These are phyloP conservation scores for Penicillium decumbens DNA, from an alignment of 2,329 filamentous ascomycete genomes.

Conservation along the genomic window DNA sequence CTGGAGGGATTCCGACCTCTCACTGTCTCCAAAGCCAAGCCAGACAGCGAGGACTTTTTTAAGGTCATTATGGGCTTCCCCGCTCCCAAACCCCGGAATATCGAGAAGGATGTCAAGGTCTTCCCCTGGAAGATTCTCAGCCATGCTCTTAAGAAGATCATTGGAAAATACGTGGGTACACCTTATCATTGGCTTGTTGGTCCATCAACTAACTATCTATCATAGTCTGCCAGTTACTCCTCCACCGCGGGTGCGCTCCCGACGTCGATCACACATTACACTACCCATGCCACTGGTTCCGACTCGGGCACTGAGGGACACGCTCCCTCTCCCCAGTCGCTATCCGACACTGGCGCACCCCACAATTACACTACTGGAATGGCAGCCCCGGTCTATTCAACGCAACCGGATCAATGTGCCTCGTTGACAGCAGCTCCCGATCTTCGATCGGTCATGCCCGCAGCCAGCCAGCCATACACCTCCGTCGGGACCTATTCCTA, in stretches of 20 bases:
- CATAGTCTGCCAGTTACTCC: slow-evolving; percentile 63
- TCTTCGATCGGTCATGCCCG: slow-evolving; percentile 34
- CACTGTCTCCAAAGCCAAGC: slow-evolving; percentile 88
- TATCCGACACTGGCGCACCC: slow-evolving; percentile 43
- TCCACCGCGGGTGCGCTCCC: slow-evolving; percentile 53
- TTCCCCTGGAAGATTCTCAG: slow-evolving; percentile 92
- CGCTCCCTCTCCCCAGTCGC: slow-evolving; percentile 48
- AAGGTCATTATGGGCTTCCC: slow-evolving; percentile 98
- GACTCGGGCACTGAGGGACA: slow-evolving; percentile 48
- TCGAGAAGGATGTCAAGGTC: slow-evolving; percentile 98
- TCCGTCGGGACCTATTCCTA: slow-evolving; percentile 32
- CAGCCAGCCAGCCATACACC: slow-evolving; percentile 30
- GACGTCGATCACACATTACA: slow-evolving; percentile 38
- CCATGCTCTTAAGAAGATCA: slow-evolving; percentile 91
- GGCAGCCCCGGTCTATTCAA: slow-evolving; percentile 44
- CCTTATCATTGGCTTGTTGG: background rate
- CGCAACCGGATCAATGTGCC: slow-evolving; percentile 34
- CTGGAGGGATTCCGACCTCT: slow-evolving; percentile 88
- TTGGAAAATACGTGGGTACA: slow-evolving; percentile 80
- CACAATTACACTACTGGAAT: slow-evolving; percentile 43
- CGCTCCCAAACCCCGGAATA: slow-evolving; percentile 90
- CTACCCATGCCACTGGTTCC: slow-evolving; percentile 42
- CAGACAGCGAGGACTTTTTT: slow-evolving; percentile 95
- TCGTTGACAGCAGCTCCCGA: slow-evolving; percentile 35
- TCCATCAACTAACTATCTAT: slow-evolving; percentile 15